Evolutionary conservation across 1,139 yeast genomes (phyloP).

Genomic region (Nakaseomyces uthaithaninus): DNA sequence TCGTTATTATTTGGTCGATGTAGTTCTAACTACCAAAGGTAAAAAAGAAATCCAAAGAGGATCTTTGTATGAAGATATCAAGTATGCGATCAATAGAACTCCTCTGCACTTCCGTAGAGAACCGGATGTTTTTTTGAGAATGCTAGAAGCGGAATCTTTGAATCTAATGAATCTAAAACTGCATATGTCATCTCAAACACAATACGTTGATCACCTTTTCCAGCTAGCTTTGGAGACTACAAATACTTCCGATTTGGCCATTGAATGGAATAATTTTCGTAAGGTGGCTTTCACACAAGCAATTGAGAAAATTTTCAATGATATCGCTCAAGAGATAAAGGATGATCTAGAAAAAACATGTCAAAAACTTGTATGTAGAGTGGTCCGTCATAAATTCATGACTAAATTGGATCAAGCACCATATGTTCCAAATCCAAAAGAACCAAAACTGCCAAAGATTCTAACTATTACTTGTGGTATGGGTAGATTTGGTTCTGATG

Average conservation of each 20-base stretch:
- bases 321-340: constrained; percentile 68
- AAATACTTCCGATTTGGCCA: constrained; percentile 72
- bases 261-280: constrained; percentile 76
- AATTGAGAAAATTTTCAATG: constrained; percentile 56
- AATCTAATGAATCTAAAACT: constrained; percentile 44
- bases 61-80: constrained; percentile 81
- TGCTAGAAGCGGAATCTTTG: constrained; percentile 81
- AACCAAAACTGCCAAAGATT: constrained; percentile 80
- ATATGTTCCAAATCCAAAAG: constrained; percentile 68
- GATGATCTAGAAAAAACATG: constrained; percentile 77
- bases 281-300: constrained; percentile 59
- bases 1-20: constrained; percentile 61
- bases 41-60: constrained; percentile 67
- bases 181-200: constrained; percentile 36
- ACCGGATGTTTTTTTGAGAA: constrained; percentile 78
- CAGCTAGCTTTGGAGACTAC: constrained; percentile 66
- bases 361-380: constrained; percentile 59
- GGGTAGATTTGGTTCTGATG: constrained; percentile 73
- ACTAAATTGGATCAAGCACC: constrained; percentile 88
- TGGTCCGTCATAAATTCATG: constrained; percentile 61
- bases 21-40: constrained; percentile 83
- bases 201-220: constrained; percentile 43
- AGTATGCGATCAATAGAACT: constrained; percentile 77
- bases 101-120: constrained; percentile 61
- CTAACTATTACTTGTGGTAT: constrained; percentile 79